phyloP scores from a whole-genome alignment of 352 stramenopile species.

The Aphanomyces astaci region DNA sequence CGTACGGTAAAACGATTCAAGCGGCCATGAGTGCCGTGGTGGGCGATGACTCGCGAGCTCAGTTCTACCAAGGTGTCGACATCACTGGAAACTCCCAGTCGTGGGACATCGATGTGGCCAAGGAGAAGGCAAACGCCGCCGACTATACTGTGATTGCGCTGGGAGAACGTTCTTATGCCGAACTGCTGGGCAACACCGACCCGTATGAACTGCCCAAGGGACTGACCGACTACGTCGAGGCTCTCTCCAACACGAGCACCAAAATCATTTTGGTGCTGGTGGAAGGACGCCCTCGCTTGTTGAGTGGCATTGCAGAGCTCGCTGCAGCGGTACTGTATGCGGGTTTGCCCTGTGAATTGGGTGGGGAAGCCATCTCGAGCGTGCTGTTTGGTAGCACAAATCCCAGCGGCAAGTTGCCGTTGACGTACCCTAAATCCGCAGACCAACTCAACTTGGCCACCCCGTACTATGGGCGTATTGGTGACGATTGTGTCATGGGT shows the following conservation, averaged over 20 bases:
- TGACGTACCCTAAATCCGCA: conserved; percentile 68
- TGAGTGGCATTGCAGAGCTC: conserved; percentile 37
- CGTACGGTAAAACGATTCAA: conserved; percentile 41
- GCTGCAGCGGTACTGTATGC: conserved; percentile 57
- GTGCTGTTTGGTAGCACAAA: conserved; percentile 62
- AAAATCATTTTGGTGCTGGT: conserved; percentile 70
- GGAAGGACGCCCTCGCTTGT: conserved; percentile 50
- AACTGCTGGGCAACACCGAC: conserved; percentile 72
- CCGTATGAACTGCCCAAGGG: conserved; percentile 45
- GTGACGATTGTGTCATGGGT: conserved; percentile 28
- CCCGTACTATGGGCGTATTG: conserved; percentile 37
- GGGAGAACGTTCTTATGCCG: conserved; percentile 70
- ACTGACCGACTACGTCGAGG: conserved; percentile 51
- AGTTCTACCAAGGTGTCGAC: conserved; percentile 50
- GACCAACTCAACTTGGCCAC: conserved; percentile 43
- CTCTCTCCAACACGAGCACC: conserved; percentile 39
- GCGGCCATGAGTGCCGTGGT: background rate
- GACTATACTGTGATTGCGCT: conserved; percentile 67
- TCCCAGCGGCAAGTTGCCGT: conserved; percentile 62
- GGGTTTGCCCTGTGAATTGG: conserved; percentile 69
- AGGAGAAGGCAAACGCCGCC: conserved; percentile 40
- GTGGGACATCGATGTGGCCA: conserved; percentile 34
- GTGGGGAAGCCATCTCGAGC: conserved; percentile 64
- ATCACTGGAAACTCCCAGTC: conserved; percentile 42
- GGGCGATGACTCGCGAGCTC: too few species aligned